A percentile compares a stretch with the other conserved stretches of the same genome.
These are phyloP conservation scores for Rhynchospora tenuis DNA, from an alignment of 176 grass and related monocot species.

Conservation along the genomic window DNA sequence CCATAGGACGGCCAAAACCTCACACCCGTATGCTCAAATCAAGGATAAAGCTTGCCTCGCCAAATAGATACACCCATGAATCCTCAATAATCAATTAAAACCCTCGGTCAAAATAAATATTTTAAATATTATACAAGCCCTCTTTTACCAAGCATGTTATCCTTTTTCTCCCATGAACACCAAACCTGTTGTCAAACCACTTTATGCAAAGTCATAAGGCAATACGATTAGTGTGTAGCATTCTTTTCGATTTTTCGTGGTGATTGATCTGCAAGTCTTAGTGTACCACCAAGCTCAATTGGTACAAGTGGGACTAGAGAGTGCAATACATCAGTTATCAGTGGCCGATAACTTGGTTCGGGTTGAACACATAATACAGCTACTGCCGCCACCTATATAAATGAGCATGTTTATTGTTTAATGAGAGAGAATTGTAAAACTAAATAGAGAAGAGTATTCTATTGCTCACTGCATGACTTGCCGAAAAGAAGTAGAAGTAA, in stretches of 20 bases:
- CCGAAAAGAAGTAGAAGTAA: neutral
- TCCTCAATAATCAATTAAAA: constrained; percentile 9
- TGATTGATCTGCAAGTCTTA: constrained; percentile 45
- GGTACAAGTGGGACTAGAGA: constrained; percentile 91
- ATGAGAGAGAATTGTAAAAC: neutral
- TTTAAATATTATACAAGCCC: neutral
- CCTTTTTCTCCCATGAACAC: neutral
- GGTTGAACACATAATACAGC: constrained; percentile 86
- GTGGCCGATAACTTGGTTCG: constrained; percentile 90
- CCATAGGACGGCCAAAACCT: neutral
- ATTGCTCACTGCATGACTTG: neutral
- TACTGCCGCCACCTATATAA: constrained; percentile 82
- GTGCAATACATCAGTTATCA: constrained; percentile 95
- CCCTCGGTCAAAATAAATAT: neutral
- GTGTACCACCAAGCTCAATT: constrained; percentile 71
- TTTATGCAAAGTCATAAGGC: constrained; percentile 4
- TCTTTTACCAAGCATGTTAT: neutral
- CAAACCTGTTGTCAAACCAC: constrained; percentile 19
- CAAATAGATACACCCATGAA: neutral
- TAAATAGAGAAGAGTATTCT: neutral
- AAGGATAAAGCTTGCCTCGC: neutral
- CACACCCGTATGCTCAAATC: constrained; percentile 3
- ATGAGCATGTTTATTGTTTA: constrained; percentile 12
- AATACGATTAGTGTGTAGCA: neutral
- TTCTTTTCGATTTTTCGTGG: neutral